Evolutionary conservation across 2,329 filamentous ascomycete genomes (phyloP).

Genomic region (Cadophora gregata): DNA sequence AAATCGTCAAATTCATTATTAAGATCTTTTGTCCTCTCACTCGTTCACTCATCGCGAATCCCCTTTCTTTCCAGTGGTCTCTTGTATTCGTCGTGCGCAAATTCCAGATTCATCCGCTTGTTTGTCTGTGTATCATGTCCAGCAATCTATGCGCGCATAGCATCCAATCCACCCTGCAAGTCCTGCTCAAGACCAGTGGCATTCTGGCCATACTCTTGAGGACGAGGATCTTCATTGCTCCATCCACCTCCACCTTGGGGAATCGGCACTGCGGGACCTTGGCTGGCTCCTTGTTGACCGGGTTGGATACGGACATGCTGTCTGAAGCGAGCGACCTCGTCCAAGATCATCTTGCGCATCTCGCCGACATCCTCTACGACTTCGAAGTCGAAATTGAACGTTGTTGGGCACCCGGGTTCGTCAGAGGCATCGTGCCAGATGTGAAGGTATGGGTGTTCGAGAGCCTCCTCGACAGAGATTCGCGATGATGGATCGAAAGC

Average conservation of each 20-base stretch:
- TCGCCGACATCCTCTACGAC: slow-evolving; percentile 93
- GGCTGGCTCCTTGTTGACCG: slow-evolving; percentile 38
- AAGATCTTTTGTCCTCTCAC: slow-evolving; percentile 26
- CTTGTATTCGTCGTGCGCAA: neutral
- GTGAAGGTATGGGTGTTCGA: slow-evolving; percentile 94
- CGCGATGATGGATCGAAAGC: slow-evolving; percentile 94
- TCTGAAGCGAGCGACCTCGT: slow-evolving; percentile 91
- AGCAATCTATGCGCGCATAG: slow-evolving; percentile 28
- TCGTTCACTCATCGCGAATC: slow-evolving; percentile 15
- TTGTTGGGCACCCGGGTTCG: slow-evolving; percentile 90
- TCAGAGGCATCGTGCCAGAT: slow-evolving; percentile 98
- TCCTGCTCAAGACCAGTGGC: slow-evolving; percentile 45
- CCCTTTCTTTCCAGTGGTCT: slow-evolving; percentile 18
- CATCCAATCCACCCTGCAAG: slow-evolving; percentile 45
- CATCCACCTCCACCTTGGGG: slow-evolving; percentile 43
- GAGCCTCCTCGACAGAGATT: slow-evolving; percentile 91
- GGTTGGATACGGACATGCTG: slow-evolving; percentile 49
- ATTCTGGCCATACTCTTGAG: slow-evolving; percentile 45
- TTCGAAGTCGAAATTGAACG: slow-evolving; percentile 98
- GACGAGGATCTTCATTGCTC: slow-evolving; percentile 45
- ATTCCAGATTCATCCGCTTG: slow-evolving; percentile 11
- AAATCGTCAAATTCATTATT: slow-evolving; percentile 31
- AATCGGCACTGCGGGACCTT: slow-evolving; percentile 43
- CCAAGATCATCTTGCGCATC: slow-evolving; percentile 96
- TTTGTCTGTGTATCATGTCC: slow-evolving; percentile 10